These are phyloP conservation scores for Trichomonas vaginalis DNA, from an alignment of 208 protist genomes.

Conservation along the genomic window DNA sequence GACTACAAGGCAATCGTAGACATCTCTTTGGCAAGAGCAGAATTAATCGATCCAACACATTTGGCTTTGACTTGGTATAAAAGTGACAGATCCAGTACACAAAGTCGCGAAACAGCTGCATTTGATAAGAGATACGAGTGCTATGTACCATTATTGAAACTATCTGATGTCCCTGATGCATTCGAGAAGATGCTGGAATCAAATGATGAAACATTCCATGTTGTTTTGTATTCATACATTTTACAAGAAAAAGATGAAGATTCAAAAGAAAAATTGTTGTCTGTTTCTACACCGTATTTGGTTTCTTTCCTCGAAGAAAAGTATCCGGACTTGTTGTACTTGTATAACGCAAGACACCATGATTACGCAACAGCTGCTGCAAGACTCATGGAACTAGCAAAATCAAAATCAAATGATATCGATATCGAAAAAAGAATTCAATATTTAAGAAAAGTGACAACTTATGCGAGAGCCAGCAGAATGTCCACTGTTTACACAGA, in stretches of 20 bases:
- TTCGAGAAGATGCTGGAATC: background rate
- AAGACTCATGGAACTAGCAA: background rate
- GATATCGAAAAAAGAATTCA: background rate
- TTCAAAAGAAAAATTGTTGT: background rate
- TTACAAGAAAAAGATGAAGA: background rate
- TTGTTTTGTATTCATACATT: background rate
- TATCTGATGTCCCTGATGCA: background rate
- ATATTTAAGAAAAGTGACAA: background rate
- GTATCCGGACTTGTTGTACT: background rate
- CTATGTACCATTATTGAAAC: background rate
- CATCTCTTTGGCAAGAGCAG: background rate
- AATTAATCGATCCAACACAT: background rate
- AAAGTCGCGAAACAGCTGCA: background rate
- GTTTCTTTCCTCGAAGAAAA: background rate
- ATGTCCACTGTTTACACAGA: background rate
- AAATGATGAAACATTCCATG: background rate
- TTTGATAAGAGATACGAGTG: background rate
- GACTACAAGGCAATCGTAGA: background rate
- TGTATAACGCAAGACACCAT: background rate
- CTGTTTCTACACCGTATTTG: background rate
- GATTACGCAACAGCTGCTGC: background rate
- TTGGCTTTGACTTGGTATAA: background rate
- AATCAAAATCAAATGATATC: background rate
- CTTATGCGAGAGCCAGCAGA: background rate
- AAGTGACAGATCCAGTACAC: background rate